Conservation (phyloP, 306 rosid species). For the Nissolia schottii region DNA sequence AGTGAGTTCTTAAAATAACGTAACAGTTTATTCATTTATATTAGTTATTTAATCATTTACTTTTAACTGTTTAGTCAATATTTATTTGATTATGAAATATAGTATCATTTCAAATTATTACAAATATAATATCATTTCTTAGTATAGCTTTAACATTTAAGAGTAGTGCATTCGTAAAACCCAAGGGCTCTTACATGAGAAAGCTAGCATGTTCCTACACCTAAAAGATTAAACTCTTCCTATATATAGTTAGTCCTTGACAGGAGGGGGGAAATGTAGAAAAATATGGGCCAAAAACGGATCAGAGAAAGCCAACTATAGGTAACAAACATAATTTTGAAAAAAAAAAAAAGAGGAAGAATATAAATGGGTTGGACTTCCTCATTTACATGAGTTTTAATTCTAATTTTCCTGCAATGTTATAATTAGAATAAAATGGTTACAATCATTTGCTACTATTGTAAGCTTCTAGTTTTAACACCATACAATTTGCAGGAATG, state of each 20-base stretch:
- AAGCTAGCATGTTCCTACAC: too few relatives aligned
- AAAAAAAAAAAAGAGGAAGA: too few relatives aligned
- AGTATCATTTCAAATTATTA: neutral
- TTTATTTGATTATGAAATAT: neutral
- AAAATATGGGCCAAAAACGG: neutral
- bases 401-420: neutral
- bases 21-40: neutral
- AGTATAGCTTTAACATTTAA: too few relatives aligned
- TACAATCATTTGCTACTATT: neutral
- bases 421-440: neutral
- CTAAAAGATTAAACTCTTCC: neutral
- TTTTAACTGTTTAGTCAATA: neutral
- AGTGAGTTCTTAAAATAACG: neutral
- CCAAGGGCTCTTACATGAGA: too few relatives aligned
- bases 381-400: neutral
- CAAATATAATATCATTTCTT: neutral
- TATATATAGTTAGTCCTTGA: neutral
- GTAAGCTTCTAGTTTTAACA: slow-evolving; percentile 5
- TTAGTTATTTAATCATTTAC: neutral
- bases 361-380: neutral
- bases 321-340: neutral
- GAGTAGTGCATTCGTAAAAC: too few relatives aligned
- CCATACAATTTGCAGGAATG: slow-evolving; percentile 62
- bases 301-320: neutral
- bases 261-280: too few relatives aligned